A percentile compares a stretch with the other conserved stretches of the same genome.
phyloP scores from a whole-genome alignment of 768 basidiomycete species.

The Termitomyces sp. region DNA sequence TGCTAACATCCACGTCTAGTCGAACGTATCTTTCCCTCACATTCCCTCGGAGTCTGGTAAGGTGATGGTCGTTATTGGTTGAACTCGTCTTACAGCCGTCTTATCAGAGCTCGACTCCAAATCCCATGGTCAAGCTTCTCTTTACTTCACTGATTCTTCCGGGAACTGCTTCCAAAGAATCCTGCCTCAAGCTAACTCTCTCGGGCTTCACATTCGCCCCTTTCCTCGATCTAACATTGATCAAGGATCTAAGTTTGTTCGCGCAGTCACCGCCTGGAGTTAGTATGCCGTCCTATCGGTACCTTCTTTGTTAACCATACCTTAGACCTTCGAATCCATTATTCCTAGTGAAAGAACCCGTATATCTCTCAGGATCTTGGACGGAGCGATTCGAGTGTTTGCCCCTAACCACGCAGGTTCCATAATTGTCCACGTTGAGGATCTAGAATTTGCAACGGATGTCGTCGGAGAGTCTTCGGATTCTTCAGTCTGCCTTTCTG shows the following conservation, averaged over 20 bases:
- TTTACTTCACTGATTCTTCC: slow-evolving; percentile 60
- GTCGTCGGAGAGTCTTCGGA: slow-evolving; percentile 63
- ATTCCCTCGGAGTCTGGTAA: slow-evolving; percentile 51
- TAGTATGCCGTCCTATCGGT: slow-evolving; percentile 22
- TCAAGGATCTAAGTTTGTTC: slow-evolving; percentile 55
- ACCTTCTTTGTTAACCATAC: background rate
- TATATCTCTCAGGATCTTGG: slow-evolving; percentile 55
- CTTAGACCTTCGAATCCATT: slow-evolving; percentile 84
- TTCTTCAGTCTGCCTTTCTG: slow-evolving; percentile 40
- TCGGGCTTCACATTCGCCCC: slow-evolving; percentile 59
- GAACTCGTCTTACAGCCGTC: background rate
- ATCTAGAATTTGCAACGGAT: slow-evolving; percentile 65
- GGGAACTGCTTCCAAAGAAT: slow-evolving; percentile 70
- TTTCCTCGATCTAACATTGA: slow-evolving; percentile 57
- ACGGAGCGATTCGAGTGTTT: slow-evolving; percentile 59
- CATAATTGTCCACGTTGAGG: slow-evolving; percentile 59
- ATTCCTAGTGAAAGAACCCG: slow-evolving; percentile 84
- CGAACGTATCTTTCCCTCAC: slow-evolving; percentile 50
- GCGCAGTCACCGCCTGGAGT: slow-evolving; percentile 86
- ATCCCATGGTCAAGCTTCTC: slow-evolving; percentile 54
- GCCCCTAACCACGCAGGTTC: slow-evolving; percentile 59
- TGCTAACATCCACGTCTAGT: slow-evolving; percentile 24
- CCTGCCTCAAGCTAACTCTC: slow-evolving; percentile 57
- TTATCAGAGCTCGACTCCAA: slow-evolving; percentile 37
- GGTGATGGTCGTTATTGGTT: slow-evolving; percentile 11